These are phyloP conservation scores for Rachicladosporium sp. DNA, from an alignment of 2,329 filamentous ascomycete species.

Conservation along the genomic window DNA sequence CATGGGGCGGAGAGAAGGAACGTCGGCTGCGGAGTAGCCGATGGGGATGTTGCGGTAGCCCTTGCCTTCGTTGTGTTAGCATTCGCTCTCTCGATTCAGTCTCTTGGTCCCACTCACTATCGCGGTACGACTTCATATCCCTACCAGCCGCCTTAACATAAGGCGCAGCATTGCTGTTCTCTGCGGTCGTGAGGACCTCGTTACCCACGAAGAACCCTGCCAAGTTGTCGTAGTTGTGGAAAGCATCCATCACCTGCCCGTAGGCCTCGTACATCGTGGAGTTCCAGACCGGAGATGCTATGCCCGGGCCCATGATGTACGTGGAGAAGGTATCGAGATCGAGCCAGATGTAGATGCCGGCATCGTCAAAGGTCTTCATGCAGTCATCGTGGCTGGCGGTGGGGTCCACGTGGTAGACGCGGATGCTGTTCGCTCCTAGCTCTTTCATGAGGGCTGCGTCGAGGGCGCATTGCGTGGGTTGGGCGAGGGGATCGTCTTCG, in stretches of 20 bases:
- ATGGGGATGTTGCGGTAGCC: conserved; percentile 70
- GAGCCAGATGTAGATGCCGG: conserved; percentile 72
- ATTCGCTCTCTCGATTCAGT: neutral
- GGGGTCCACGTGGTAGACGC: conserved; percentile 74
- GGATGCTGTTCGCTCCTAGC: conserved; percentile 70
- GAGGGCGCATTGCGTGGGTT: conserved; percentile 61
- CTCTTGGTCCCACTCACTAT: conserved; percentile 41
- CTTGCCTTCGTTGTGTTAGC: conserved; percentile 30
- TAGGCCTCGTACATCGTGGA: conserved; percentile 57
- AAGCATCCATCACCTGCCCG: conserved; percentile 61
- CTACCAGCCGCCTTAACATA: conserved; percentile 72
- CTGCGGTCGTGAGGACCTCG: conserved; percentile 56
- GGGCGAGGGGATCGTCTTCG: conserved; percentile 62
- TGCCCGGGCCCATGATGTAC: conserved; percentile 38
- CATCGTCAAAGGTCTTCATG: conserved; percentile 68
- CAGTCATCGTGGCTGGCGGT: conserved; percentile 59
- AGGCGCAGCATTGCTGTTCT: conserved; percentile 54
- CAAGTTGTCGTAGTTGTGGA: conserved; percentile 65
- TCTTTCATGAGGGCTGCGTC: conserved; percentile 69
- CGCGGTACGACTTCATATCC: conserved; percentile 72
- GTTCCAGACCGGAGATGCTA: conserved; percentile 55
- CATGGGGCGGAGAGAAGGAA: conserved; percentile 54
- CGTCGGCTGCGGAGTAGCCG: conserved; percentile 80
- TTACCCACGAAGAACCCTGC: conserved; percentile 82
- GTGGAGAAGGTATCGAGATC: conserved; percentile 68